Evolutionary conservation across 202 grass and related monocot genomes (phyloP).

Genomic region (Tripidium arundinaceum): DNA sequence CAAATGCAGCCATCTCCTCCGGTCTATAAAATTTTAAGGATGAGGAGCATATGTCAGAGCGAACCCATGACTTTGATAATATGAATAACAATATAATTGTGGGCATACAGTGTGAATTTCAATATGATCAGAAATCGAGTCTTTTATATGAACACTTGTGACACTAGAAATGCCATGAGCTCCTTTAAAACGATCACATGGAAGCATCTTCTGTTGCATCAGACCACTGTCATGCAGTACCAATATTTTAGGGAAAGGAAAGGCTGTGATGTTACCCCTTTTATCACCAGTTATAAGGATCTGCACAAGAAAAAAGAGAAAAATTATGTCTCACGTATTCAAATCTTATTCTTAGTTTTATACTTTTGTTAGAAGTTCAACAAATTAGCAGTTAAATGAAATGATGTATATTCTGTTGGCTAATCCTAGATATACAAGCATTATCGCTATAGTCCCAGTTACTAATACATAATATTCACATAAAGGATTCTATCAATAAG

Average conservation of each 20-base stretch:
- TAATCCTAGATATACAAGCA: conserved; percentile 17
- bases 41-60: conserved; percentile 14
- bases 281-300: conserved; percentile 88
- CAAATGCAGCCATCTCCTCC: conserved; percentile 93
- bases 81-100: conserved; percentile 6
- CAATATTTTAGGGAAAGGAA: conserved; percentile 59
- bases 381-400: not conserved
- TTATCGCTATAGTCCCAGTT: not conserved
- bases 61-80: conserved; percentile 13
- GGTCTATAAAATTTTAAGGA: conserved; percentile 57
- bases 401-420: conserved; percentile 6
- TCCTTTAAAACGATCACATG: conserved; percentile 71
- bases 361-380: not conserved
- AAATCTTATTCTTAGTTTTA: not conserved
- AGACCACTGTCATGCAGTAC: conserved; percentile 12
- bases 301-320: conserved; percentile 44
- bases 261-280: conserved; percentile 72
- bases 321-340: not conserved
- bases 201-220: conserved; percentile 43
- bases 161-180: conserved; percentile 96
- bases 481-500: not conserved
- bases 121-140: conserved; percentile 39
- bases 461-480: not conserved
- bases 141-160: conserved; percentile 64
- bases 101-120: conserved; percentile 72